Evolutionary conservation across 768 basidiomycete species (phyloP).

Genomic region (Mrakia frigida): DNA sequence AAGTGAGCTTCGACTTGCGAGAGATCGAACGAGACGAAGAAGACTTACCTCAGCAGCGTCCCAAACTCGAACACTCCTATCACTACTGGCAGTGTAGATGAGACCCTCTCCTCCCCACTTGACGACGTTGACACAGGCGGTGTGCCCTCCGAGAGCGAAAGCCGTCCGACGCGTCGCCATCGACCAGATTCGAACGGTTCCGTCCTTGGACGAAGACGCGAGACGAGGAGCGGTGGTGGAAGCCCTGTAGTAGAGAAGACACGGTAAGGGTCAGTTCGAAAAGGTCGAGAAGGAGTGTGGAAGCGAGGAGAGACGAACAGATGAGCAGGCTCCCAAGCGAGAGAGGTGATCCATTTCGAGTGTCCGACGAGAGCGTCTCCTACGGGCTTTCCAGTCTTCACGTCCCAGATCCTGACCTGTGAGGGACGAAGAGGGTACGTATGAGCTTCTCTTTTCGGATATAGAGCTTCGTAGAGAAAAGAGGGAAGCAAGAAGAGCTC

Average conservation of each 20-base stretch:
- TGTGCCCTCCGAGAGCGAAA: constrained; percentile 86
- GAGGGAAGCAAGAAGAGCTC: constrained; percentile 35
- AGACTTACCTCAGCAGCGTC: constrained; percentile 65
- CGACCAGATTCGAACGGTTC: constrained; percentile 92
- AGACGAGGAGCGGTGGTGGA: constrained; percentile 60
- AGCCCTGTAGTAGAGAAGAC: not conserved
- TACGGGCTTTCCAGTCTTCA: constrained; percentile 77
- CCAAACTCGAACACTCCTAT: constrained; percentile 92
- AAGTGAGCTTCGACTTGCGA: not conserved
- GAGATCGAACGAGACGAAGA: not conserved
- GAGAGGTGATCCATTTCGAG: constrained; percentile 89
- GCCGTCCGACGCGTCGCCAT: constrained; percentile 63
- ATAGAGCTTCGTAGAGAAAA: not conserved
- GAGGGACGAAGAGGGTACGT: not conserved
- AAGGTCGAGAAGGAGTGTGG: not conserved
- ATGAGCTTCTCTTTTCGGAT: not conserved
- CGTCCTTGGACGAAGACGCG: constrained; percentile 93
- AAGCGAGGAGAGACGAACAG: constrained; percentile 53
- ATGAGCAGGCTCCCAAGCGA: constrained; percentile 95
- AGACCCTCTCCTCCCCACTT: constrained; percentile 91
- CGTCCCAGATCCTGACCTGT: constrained; percentile 84
- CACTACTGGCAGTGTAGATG: constrained; percentile 90
- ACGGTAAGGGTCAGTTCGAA: not conserved
- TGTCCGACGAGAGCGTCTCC: constrained; percentile 90
- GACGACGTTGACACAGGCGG: constrained; percentile 88